Evolutionary conservation across 1,284 basidiomycete genomes (phyloP).

Genomic region (Neolentinus lepideus): DNA sequence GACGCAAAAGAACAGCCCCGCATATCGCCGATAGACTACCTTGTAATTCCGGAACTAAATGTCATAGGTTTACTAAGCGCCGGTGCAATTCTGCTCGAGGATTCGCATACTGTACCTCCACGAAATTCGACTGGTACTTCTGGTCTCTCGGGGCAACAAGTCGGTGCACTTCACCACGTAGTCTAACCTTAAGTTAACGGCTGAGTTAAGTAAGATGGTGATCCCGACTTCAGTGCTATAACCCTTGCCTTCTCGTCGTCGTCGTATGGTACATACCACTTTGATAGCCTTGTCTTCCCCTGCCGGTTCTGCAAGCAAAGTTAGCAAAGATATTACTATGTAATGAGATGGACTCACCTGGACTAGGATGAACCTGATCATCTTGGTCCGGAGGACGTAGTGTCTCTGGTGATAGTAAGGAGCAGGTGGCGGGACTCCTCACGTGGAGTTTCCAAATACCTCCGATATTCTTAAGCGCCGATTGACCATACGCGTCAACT

Average conservation of each 20-base stretch:
- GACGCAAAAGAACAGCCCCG: conserved; percentile 96
- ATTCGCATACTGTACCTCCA: conserved; percentile 65
- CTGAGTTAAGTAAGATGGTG: not conserved
- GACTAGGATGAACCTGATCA: conserved; percentile 11
- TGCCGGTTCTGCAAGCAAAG: conserved; percentile 73
- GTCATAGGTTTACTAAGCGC: conserved; percentile 1
- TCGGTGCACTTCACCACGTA: conserved; percentile 93
- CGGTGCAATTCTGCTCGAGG: not conserved
- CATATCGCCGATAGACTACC: conserved; percentile 92
- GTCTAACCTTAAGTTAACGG: conserved; percentile 54
- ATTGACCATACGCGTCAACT: no score
- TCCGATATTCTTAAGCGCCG: no score
- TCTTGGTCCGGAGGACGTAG: not conserved
- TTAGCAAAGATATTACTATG: not conserved
- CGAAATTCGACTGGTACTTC: conserved; percentile 99
- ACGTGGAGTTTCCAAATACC: not conserved
- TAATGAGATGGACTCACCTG: conserved; percentile 3
- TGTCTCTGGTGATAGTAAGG: not conserved
- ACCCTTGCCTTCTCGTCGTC: conserved; percentile 86
- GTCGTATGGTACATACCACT: conserved; percentile 96
- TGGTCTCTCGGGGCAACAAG: conserved; percentile 96
- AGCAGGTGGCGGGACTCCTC: not conserved
- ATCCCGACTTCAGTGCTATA: conserved; percentile 1
- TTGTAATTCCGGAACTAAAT: conserved; percentile 90
- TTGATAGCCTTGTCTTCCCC: conserved; percentile 94